phyloP scores from a whole-genome alignment of 1,284 basidiomycete species.

The Ceratobasidium papillatum region DNA sequence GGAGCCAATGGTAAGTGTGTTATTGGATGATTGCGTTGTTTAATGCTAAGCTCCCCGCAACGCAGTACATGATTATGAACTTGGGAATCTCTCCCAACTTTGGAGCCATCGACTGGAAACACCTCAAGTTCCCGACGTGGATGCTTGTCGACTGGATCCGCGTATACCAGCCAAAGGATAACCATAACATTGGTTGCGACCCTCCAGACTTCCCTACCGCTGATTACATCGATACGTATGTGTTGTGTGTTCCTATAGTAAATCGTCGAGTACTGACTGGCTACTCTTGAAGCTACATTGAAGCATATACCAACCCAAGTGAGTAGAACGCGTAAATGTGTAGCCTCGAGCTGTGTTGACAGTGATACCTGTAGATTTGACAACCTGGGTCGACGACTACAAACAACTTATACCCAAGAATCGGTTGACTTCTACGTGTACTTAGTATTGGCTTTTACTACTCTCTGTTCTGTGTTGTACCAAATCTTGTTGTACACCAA shows the following conservation, averaged over 20 bases:
- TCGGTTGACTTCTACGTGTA: constrained; percentile 39
- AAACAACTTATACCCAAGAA: constrained; percentile 63
- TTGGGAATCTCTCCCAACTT: constrained; percentile 57
- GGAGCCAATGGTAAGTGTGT: constrained; percentile 54
- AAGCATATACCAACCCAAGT: constrained; percentile 52
- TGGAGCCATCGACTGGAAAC: constrained; percentile 56
- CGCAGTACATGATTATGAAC: constrained; percentile 62
- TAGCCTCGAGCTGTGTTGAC: background rate
- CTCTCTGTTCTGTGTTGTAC: background rate
- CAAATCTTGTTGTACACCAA: too few relatives aligned
- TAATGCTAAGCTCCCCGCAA: background rate
- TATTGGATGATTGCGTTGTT: too few relatives aligned
- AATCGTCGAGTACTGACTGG: background rate
- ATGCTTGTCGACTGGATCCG: constrained; percentile 71
- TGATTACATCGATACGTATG: constrained; percentile 59
- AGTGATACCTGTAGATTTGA: constrained; percentile 38
- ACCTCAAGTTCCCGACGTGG: constrained; percentile 52
- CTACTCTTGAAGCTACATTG: constrained; percentile 50
- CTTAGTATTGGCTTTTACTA: background rate
- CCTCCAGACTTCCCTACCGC: constrained; percentile 64
- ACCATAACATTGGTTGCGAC: constrained; percentile 65
- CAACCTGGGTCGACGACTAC: constrained; percentile 58
- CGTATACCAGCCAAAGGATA: constrained; percentile 61
- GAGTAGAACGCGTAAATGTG: background rate
- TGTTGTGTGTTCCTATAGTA: constrained; percentile 13